phyloP scores from a whole-genome alignment of 192 early-diverging fungal species.

The Dimargaris verticillata region DNA sequence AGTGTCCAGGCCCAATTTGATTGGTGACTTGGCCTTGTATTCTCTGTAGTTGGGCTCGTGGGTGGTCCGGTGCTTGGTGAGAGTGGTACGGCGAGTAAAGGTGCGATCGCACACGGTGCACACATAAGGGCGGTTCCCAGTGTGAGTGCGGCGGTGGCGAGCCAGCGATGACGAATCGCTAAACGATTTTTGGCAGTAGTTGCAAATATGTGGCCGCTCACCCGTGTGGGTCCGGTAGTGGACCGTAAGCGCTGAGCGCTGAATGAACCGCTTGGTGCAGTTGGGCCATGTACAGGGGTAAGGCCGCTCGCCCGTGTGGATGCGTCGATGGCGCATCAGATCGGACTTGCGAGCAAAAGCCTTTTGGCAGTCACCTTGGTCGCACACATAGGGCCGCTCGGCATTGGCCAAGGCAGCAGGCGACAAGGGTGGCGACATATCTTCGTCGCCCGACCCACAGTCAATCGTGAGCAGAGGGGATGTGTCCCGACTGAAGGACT shows the following conservation, averaged over 20 bases:
- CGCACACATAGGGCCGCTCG: conserved; percentile 27
- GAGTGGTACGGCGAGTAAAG: conserved; percentile 45
- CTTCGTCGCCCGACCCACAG: not conserved
- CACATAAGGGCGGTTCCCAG: conserved; percentile 58
- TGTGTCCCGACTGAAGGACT: not conserved
- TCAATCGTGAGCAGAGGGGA: not conserved
- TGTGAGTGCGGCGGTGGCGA: conserved; percentile 60
- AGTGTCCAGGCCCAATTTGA: too few relatives aligned
- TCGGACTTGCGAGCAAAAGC: conserved; percentile 53
- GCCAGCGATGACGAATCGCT: conserved; percentile 65
- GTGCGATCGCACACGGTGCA: conserved; percentile 48
- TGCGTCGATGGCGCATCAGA: conserved; percentile 56
- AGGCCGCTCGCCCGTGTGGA: conserved; percentile 66
- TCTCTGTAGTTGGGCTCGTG: too few relatives aligned
- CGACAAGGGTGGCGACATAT: not conserved
- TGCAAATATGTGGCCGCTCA: conserved; percentile 54
- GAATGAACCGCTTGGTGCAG: conserved; percentile 73
- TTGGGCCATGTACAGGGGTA: conserved; percentile 41
- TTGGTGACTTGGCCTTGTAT: too few relatives aligned
- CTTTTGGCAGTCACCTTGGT: conserved; percentile 44
- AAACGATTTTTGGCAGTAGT: conserved; percentile 59
- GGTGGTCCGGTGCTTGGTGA: conserved; percentile 47
- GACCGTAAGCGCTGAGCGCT: conserved; percentile 66
- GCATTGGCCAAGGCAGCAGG: not conserved
- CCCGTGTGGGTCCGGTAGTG: conserved; percentile 66